Conservation (phyloP, 1,284 basidiomycete genomes). For the Pholiota adiposa region DNA sequence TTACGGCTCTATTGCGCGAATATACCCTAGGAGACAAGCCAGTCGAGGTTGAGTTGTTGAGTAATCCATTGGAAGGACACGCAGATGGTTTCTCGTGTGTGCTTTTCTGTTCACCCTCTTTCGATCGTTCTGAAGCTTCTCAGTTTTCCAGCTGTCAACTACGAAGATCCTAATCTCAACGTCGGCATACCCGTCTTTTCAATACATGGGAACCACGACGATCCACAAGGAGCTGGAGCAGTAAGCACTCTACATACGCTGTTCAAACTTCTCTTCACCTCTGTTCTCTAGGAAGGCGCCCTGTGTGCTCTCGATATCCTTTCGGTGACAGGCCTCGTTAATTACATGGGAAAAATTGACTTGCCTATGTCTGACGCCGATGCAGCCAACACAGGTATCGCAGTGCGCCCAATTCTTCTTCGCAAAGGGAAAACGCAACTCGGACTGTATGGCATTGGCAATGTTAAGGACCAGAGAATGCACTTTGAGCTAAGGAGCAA, state of each 20-base stretch:
- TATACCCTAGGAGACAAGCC: constrained; percentile 90
- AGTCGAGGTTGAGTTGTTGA: constrained; percentile 87
- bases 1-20: constrained; percentile 89
- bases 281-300: constrained; percentile 79
- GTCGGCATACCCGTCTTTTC: constrained; percentile 96
- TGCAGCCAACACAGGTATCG: constrained; percentile 74
- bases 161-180: constrained; percentile 97
- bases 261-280: not conserved
- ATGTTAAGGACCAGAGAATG: constrained; percentile 96
- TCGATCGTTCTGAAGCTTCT: constrained; percentile 26
- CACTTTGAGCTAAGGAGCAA: constrained; percentile 95
- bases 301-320: constrained; percentile 95
- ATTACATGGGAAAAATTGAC: constrained; percentile 95
- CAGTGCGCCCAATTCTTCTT: constrained; percentile 88
- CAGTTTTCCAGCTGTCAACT: constrained; percentile 96
- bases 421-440: constrained; percentile 88
- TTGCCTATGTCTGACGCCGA: constrained; percentile 70
- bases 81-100: constrained; percentile 83
- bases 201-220: constrained; percentile 99
- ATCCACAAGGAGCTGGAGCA: constrained; percentile 94
- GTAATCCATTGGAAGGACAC: constrained; percentile 87
- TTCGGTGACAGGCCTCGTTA: constrained; percentile 92
- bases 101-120: constrained; percentile 3
- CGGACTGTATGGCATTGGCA: constrained; percentile 93
- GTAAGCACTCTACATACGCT: constrained; percentile 49